Evolutionary conservation across 495 filamentous ascomycete species (phyloP).

Genomic region (Neurospora tetrasperma): DNA sequence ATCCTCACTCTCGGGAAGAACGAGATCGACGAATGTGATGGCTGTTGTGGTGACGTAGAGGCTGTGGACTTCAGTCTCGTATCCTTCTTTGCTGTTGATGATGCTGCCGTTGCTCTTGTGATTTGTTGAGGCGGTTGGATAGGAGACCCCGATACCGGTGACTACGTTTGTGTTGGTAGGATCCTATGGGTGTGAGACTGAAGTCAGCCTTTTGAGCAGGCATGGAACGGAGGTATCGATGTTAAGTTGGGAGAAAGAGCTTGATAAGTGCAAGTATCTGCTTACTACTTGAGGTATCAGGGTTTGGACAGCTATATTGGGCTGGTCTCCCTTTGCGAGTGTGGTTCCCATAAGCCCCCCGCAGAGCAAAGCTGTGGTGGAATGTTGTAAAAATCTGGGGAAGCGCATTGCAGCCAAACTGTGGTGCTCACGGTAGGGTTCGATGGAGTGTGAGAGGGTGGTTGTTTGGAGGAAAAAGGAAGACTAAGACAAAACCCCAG

Average conservation of each 20-base stretch:
- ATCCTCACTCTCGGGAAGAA: too few relatives aligned
- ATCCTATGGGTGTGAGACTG: not conserved
- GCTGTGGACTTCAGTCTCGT: not conserved
- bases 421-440: too few relatives aligned
- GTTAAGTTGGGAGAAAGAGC: not conserved
- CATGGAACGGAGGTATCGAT: not conserved
- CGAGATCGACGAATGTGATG: too few relatives aligned
- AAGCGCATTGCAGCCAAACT: not conserved
- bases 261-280: not conserved
- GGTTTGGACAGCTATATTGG: not conserved
- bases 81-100: not conserved
- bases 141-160: not conserved
- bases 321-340: not conserved
- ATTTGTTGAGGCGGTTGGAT: not conserved
- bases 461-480: too few relatives aligned
- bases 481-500: too few relatives aligned
- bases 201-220: not conserved
- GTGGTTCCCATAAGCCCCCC: not conserved
- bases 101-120: not conserved
- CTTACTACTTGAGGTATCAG: not conserved
- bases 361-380: not conserved
- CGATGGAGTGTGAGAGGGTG: too few relatives aligned
- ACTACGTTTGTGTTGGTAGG: not conserved
- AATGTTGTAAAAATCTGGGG: not conserved
- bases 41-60: not conserved